Percentiles rank a stretch among this genome's conserved stretches.
These are phyloP conservation scores for Lipomyces starkeyi DNA, from an alignment of 805 yeast species.

Conservation along the genomic window DNA sequence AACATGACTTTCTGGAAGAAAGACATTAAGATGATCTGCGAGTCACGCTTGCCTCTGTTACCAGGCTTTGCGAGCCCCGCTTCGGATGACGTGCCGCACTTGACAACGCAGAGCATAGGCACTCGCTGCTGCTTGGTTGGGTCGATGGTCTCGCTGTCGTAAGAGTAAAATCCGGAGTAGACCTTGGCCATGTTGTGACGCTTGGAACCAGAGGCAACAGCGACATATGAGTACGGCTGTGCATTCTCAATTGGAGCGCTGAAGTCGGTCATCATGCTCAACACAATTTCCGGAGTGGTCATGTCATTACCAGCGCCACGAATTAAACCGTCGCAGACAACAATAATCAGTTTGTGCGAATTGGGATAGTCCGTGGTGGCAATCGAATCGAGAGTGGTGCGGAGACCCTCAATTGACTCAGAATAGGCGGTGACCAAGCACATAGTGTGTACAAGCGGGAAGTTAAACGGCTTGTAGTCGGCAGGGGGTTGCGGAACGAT, in stretches of 20 bases:
- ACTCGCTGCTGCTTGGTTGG: slow-evolving; percentile 79
- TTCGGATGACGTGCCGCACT: slow-evolving; percentile 91
- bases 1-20: slow-evolving; percentile 85
- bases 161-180: slow-evolving; percentile 91
- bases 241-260: slow-evolving; percentile 75
- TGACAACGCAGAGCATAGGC: slow-evolving; percentile 75
- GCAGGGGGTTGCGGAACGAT: slow-evolving; percentile 91
- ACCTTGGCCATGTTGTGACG: slow-evolving; percentile 98
- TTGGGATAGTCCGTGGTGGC: slow-evolving; percentile 97
- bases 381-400: slow-evolving; percentile 88
- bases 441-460: slow-evolving; percentile 75
- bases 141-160: slow-evolving; percentile 76
- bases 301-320: slow-evolving; percentile 91
- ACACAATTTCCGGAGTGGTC: slow-evolving; percentile 87
- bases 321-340: slow-evolving; percentile 91
- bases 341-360: slow-evolving; percentile 84
- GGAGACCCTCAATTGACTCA: slow-evolving; percentile 83
- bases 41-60: slow-evolving; percentile 95
- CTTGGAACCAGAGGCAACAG: slow-evolving; percentile 92
- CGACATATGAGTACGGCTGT: slow-evolving; percentile 83
- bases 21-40: slow-evolving; percentile 89
- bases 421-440: slow-evolving; percentile 92
- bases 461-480: slow-evolving; percentile 84
- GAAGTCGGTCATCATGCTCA: slow-evolving; percentile 85
- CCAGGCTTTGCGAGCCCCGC: slow-evolving; percentile 76